These are phyloP conservation scores for Cladosporium velox DNA, from an alignment of 2,329 filamentous ascomycete species.

Conservation along the genomic window DNA sequence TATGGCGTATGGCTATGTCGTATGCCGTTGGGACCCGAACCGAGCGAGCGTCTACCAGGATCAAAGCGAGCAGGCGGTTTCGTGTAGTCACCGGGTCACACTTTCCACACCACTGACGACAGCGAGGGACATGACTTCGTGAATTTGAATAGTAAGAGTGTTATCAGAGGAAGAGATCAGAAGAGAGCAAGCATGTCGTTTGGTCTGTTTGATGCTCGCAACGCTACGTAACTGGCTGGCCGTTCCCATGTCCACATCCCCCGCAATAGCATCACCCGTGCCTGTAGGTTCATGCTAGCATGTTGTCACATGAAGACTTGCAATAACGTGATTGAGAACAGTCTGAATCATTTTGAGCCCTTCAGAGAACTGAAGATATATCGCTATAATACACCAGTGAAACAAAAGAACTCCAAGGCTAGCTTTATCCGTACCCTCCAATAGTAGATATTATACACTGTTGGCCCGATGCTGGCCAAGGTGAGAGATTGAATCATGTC, in stretches of 20 bases:
- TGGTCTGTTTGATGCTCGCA: neutral
- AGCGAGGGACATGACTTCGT: slow-evolving; percentile 5
- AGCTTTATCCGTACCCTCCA: neutral
- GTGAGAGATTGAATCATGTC: neutral
- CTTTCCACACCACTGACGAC: neutral
- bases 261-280: neutral
- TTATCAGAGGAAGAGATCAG: neutral
- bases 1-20: slow-evolving; percentile 10
- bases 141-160: neutral
- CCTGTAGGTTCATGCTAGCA: slow-evolving; percentile 4
- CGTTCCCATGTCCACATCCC: neutral
- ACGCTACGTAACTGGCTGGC: slow-evolving; percentile 10
- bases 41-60: slow-evolving; percentile 9
- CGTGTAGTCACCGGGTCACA: neutral
- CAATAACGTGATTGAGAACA: neutral
- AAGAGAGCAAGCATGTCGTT: neutral
- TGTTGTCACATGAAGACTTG: neutral
- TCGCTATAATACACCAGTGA: slow-evolving; percentile 1
- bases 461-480: neutral
- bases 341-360: neutral
- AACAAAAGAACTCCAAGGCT: neutral
- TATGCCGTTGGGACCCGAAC: slow-evolving; percentile 10
- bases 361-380: neutral
- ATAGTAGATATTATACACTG: slow-evolving; percentile 2
- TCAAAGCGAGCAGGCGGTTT: slow-evolving; percentile 5